Evolutionary conservation across 148 eudicot genomes (phyloP), one percentile per base, ranked within the genome.

Genomic region (Rhododendron griersonianum): DNA sequence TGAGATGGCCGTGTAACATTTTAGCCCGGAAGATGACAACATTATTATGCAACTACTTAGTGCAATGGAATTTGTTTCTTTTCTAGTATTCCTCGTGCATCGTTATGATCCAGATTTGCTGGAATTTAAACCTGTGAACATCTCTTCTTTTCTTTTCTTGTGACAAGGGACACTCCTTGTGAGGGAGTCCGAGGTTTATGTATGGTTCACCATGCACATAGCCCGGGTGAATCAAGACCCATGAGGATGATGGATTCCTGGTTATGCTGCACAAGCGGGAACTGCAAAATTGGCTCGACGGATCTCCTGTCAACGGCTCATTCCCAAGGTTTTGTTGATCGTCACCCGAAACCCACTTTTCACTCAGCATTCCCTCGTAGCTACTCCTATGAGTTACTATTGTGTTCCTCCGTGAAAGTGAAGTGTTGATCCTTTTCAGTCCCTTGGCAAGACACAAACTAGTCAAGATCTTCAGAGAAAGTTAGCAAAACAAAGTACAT

Each of bases 11-110:
- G 55, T 84, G 81, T 53, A 81, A 85, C 76, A 53, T 73, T 81
- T 16, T 81, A 57, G 84, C 82, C 80, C 81, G 9, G 59, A 78
- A 86, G 71, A 84, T 65, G 88, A 57, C 74, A 18, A 80, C 86
- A 59, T 39, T 44, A 50, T 74, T 57, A 35, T 86, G 59, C 78
- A 47, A 73, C 71, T 86, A 28, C 80, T 82, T 50, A 78, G 74
- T 51, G 85, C 78, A 83, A 78, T 87, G 73, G 59, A 83, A 86
- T 78, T 14, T n/a, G 80, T 77, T 44, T 47, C 35, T 11, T 47
- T 21, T 9, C 57, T 10, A 4, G 81, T 30, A 71, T 30, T 30
- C 39, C 76, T 30, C 18, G 19, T 25, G 76, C 76, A 1, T 71
- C 7, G 7, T 71, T 30, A 69, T 69, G 75, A 25, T 69, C 75